Evolutionary conservation across 2,329 filamentous ascomycete genomes (phyloP).

Genomic region (Diatrype stigma): DNA sequence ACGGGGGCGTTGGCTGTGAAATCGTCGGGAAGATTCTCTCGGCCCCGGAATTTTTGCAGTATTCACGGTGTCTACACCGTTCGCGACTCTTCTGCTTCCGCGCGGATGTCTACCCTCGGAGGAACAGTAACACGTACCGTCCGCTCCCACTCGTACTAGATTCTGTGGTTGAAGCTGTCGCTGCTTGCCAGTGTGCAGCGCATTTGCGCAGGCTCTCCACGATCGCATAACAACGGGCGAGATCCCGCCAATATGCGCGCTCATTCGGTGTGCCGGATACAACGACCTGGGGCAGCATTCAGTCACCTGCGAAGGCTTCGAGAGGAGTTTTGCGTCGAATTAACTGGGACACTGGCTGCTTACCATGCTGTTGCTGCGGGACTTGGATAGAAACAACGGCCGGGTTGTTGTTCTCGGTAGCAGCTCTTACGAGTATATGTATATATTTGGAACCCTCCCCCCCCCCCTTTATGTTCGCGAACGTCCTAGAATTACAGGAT

Average conservation of each 20-base stretch:
- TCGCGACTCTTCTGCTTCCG: neutral
- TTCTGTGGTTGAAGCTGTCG: neutral
- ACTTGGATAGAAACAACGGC: constrained; percentile 15
- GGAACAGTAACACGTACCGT: neutral
- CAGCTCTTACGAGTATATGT: neutral
- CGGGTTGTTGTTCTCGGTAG: neutral
- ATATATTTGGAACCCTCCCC: neutral
- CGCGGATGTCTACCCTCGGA: neutral
- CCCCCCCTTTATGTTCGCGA: no score
- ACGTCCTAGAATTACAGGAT: no score
- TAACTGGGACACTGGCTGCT: constrained; percentile 20
- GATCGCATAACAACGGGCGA: constrained; percentile 3
- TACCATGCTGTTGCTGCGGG: constrained; percentile 17
- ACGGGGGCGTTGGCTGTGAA: neutral
- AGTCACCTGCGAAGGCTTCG: constrained; percentile 14
- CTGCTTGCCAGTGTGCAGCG: neutral
- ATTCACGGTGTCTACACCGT: neutral
- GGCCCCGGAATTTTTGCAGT: neutral
- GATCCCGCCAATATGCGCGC: constrained; percentile 19
- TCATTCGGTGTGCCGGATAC: constrained; percentile 20
- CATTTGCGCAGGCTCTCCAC: neutral
- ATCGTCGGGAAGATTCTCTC: neutral
- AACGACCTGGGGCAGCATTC: constrained; percentile 9
- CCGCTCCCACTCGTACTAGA: neutral
- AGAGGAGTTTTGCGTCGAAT: constrained; percentile 15